phyloP scores from a whole-genome alignment of 768 basidiomycete species.

The Auricularia sp. region DNA sequence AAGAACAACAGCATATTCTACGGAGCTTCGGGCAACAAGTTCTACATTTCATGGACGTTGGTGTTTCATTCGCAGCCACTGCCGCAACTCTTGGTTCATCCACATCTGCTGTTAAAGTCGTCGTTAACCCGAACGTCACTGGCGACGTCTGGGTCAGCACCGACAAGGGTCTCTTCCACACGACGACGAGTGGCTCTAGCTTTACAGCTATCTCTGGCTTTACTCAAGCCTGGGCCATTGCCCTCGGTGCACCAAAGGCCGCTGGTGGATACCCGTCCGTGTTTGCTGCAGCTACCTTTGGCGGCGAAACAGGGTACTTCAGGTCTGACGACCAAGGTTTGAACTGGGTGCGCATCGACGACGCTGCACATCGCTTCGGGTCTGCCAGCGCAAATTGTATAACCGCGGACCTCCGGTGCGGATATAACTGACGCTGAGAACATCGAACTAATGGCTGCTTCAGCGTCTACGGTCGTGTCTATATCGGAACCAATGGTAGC shows the following conservation, averaged over 20 bases:
- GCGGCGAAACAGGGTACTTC: conserved; percentile 38
- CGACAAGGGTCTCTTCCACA: conserved; percentile 48
- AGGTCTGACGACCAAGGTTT: conserved; percentile 46
- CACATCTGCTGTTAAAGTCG: conserved; percentile 39
- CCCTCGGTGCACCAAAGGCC: conserved; percentile 41
- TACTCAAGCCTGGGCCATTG: conserved; percentile 46
- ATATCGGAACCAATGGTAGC: conserved; percentile 48
- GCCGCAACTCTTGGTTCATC: conserved; percentile 39
- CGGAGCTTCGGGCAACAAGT: conserved; percentile 42
- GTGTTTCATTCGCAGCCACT: conserved; percentile 36
- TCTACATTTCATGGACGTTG: conserved; percentile 52
- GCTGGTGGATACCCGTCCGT: conserved; percentile 43
- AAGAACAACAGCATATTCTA: conserved; percentile 48
- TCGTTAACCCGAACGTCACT: conserved; percentile 42
- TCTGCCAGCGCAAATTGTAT: conserved; percentile 37
- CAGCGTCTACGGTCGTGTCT: conserved; percentile 31
- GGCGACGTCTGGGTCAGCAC: conserved; percentile 61
- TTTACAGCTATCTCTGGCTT: conserved; percentile 41
- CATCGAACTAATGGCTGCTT: background rate
- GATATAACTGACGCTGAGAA: background rate
- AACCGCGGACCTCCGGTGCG: conserved; percentile 37
- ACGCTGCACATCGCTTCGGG: conserved; percentile 48
- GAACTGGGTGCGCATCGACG: conserved; percentile 52
- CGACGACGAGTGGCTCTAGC: conserved; percentile 39
- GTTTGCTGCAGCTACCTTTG: conserved; percentile 44